These are phyloP conservation scores for Exidia glandulosa DNA, from an alignment of 768 basidiomycete species.

Conservation along the genomic window DNA sequence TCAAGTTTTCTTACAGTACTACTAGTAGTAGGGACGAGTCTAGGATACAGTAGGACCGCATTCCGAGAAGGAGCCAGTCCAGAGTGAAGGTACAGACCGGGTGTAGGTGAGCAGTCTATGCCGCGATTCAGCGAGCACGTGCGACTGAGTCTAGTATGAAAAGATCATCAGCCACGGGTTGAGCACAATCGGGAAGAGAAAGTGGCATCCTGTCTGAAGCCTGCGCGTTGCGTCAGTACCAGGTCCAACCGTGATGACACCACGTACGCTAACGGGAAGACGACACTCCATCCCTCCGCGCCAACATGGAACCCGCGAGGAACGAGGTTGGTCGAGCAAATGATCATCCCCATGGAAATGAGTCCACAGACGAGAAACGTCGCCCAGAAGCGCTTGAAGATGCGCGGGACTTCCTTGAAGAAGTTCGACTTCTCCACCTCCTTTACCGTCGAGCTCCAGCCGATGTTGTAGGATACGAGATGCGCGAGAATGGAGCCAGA, in stretches of 20 bases:
- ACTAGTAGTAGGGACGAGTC: no score
- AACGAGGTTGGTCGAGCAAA: conserved; percentile 15
- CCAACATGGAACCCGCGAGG: conserved; percentile 23
- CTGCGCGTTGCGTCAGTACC: conserved; percentile 26
- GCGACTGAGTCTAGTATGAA: conserved; percentile 46
- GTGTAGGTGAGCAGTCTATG: no score
- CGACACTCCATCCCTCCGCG: conserved; percentile 17
- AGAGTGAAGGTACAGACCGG: no score
- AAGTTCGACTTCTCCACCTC: conserved; percentile 23
- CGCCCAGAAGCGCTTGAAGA: conserved; percentile 23
- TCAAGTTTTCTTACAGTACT: no score
- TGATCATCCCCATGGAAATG: conserved; percentile 12
- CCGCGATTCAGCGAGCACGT: no score
- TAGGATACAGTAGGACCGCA: no score
- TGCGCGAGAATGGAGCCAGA: conserved; percentile 45
- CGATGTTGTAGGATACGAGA: conserved; percentile 43
- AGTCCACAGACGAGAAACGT: conserved; percentile 15
- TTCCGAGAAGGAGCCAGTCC: no score
- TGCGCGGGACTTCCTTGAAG: conserved; percentile 24
- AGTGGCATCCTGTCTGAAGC: not conserved
- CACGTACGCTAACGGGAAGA: conserved; percentile 31
- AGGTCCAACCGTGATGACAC: no score
- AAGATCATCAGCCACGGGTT: conserved; percentile 89
- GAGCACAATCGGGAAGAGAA: conserved; percentile 42
- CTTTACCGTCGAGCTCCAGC: conserved; percentile 24